Evolutionary conservation across 163 green algal genomes (phyloP), one percentile per base, ranked within the genome.

Genomic region (Coccomyxa subellipsoidea): DNA sequence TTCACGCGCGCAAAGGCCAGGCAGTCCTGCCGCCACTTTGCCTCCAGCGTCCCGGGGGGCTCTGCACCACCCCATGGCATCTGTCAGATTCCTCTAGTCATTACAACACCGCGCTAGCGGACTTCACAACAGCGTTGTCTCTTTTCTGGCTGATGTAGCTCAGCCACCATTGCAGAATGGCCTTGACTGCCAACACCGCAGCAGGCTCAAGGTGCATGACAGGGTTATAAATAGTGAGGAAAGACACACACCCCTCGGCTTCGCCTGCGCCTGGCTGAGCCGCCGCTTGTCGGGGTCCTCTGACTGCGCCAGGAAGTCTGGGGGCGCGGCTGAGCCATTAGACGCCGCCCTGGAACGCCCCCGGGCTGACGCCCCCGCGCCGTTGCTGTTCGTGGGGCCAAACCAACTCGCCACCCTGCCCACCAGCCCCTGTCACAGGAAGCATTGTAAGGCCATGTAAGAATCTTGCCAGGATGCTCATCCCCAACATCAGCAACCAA

Each of bases 251-350:
- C 38, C 38, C 40, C 69, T 72, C 38, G 5, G 38, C 38, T 54
- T 31, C 1, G 38, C 27, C 80, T 72, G 29, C 4, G 38, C 29
- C 34, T n/a, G 47, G 18, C 59, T 34, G 0, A 40, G 40, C 15
- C 81, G 72, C 37, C 72, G 47, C 38, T 77, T 77, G 38, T 84
- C 81, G 0, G 81, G 81, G 54, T 84, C 81, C 25, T 84, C 81
- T 3, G 54, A 34, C 31, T 76, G 31, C 12, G 54, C 53, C 27
- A 79, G 69, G 75, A 81, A 84, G 36, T 84, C 81, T 0, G 80
- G 80, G 34, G 40, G 59, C 29, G 32, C 72, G 21, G 10, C 47
- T 35, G 32, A 36, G 25, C 31, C 31, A 37, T 37, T 80, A 12
- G 37, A 9, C 15, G 18, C 38, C 1, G 76, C 36, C 10, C 39